Base-by-base conservation (phyloP, 164 flowering plant species). In the Santalum album region DNA sequence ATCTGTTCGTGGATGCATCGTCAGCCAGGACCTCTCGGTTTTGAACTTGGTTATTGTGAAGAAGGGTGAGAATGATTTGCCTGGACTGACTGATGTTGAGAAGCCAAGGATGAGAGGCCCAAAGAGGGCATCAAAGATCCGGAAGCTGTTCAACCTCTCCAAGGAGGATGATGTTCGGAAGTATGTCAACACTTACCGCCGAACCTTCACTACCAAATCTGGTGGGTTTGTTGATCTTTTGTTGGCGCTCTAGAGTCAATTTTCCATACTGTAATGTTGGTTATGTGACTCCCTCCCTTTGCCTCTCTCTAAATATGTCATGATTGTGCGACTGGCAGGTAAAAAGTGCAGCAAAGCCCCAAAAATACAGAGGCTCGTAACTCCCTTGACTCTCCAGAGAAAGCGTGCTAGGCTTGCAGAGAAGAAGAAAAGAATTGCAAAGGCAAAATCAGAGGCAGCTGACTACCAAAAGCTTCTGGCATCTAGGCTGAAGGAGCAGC, bases 401-500 rank as follows among this genome's bases (percentile, higher is more conserved):
- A 76, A 76, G 62, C 69, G 78, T 0, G 73, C 64, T 6, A 67
- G 80, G 24, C 71, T 76, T 46, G 71, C 80, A 1, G 80, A 70
- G 51, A 76, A 76, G 57, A 76, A 76, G 80, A 65, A 56, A 66
- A 70, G 80, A 49, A 65, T 73, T n/a, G 74, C 65, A 0, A 76
- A 73, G 72, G 77, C 80, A 34, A 75, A 77, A 49, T 18, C 79
- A 1, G 82, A 77, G 49, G 82, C 82, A 1, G 82, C 77, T 0
- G 82, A 77, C 56, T 77, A 77, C 51, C 82, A 77, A 57, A 74
- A 77, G 57, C 77, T 77, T 27, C 75, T 77, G 11, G 82, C 82
- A 12, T 57, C 64, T 24, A 57, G 79, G 53, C 40, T 77, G 71
- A 77, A 72, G 68, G 82, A 77, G 60, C 80, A 75, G 57, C 50